phyloP scores from a whole-genome alignment of 176 grass and related monocot species.

The Echinochloa phyllopogon region DNA sequence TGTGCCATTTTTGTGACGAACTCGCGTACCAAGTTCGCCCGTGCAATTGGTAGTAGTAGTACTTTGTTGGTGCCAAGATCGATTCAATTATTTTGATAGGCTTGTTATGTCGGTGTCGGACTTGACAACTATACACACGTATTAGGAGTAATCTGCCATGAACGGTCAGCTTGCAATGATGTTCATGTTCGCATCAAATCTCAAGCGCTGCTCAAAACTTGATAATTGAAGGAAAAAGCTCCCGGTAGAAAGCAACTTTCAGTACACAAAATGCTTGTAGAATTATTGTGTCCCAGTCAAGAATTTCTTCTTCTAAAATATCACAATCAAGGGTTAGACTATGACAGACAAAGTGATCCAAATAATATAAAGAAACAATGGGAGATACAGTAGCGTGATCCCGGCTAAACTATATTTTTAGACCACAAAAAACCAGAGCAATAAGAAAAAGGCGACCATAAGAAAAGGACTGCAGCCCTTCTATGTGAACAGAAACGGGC shows the following conservation, averaged over 20 bases:
- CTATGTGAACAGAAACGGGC: constrained; percentile 7
- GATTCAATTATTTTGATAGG: constrained; percentile 20
- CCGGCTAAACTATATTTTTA: not conserved
- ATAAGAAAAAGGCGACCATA: not conserved
- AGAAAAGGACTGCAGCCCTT: not conserved
- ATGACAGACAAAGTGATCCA: constrained; percentile 20
- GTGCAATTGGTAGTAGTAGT: not conserved
- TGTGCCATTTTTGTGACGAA: not conserved
- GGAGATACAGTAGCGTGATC: not conserved
- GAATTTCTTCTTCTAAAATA: not conserved
- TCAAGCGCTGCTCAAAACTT: not conserved
- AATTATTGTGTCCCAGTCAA: not conserved
- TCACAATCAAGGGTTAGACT: not conserved
- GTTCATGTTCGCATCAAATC: not conserved
- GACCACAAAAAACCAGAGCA: not conserved
- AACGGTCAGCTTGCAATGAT: constrained; percentile 5
- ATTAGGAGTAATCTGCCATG: not conserved
- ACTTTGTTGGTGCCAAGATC: not conserved
- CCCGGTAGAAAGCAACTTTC: constrained; percentile 1
- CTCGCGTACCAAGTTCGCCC: constrained; percentile 16
- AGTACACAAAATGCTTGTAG: not conserved
- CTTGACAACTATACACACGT: not conserved
- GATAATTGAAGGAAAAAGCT: not conserved
- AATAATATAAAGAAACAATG: not conserved
- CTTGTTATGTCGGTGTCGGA: constrained; percentile 36